Evolutionary conservation across 129 eudicot genomes (phyloP), one percentile per base, ranked within the genome.

Genomic region (Artemisia tridentata): DNA sequence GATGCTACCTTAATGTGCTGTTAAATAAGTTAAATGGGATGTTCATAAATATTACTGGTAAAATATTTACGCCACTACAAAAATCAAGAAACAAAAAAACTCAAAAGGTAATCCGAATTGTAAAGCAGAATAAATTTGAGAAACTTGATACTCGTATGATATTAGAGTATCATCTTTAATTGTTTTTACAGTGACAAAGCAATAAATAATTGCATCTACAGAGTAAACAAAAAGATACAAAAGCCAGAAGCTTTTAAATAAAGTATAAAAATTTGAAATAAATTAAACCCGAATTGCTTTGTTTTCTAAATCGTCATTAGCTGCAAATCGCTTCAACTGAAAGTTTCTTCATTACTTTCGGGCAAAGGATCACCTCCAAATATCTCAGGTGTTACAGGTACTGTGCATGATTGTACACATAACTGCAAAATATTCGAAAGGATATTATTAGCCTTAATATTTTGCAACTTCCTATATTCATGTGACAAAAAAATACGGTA

Each of bases 301-400:
- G 53, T 8, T 47, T 12, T 53, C 38, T 38, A 5, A 74, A 25
- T 54, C 59, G 34, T 69, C 75, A 69, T 88, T 80, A 95, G 71
- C 91, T 95, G 91, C 99, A 95, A 16, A 95, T 65, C n/a, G 86
- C 97, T 80, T 95, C 99, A 43, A 95, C 97, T 0, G 99, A 88
- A 11, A 95, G 91, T 43, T 90, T 95, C 82, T 95, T 95, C 99
- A 90, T 90, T 11, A 90, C 80, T 79, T 75, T 88, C 0, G 99
- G 96, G 69, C 97, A 95, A 95, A 57, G 99, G 99, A 75, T 95
- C 99, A 2, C 99, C 99, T 48, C 99, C 99, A 75, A 87, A 95
- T 12, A 80, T 66, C 65, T 86, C 93, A 38, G 99, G 96, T 58
- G 92, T 84, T 25, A 95, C 89, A 13, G 92, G 85, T 57, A 95